phyloP scores from a whole-genome alignment of 2,329 filamentous ascomycete species.

The Botryotinia calthae region DNA sequence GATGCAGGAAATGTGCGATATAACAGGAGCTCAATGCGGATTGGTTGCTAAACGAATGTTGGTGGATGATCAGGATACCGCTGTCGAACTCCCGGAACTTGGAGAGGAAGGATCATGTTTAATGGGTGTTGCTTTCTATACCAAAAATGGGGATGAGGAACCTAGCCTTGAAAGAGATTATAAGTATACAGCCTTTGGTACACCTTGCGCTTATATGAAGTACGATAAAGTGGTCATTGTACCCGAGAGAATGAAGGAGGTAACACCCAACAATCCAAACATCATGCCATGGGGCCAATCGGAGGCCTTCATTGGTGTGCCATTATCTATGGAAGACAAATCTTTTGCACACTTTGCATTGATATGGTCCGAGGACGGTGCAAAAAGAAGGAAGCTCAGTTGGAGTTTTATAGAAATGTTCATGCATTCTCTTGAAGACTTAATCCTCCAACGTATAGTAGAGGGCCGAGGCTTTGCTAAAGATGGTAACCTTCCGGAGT shows the following conservation, averaged over 20 bases:
- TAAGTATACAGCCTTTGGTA: conserved; percentile 60
- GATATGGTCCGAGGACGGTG: conserved; percentile 66
- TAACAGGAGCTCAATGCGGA: conserved; percentile 63
- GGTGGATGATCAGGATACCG: conserved; percentile 55
- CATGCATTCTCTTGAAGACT: conserved; percentile 65
- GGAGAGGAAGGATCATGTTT: conserved; percentile 61
- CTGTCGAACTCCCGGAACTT: conserved; percentile 59
- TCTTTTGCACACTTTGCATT: conserved; percentile 70
- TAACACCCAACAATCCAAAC: conserved; percentile 60
- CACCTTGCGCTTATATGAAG: conserved; percentile 67
- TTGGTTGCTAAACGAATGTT: conserved; percentile 66
- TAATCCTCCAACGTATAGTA: conserved; percentile 58
- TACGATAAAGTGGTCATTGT: conserved; percentile 70
- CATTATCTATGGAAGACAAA: conserved; percentile 62
- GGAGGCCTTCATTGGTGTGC: conserved; percentile 66
- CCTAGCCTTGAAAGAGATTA: conserved; percentile 56
- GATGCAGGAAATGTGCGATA: conserved; percentile 61
- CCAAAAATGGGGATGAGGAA: conserved; percentile 56
- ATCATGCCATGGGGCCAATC: conserved; percentile 53
- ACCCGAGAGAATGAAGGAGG: conserved; percentile 57
- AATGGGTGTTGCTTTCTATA: conserved; percentile 64
- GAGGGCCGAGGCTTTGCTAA: conserved; percentile 49
- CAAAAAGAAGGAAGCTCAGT: conserved; percentile 52
- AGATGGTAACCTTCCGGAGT: conserved; percentile 35
- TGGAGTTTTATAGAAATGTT: conserved; percentile 69